Conservation (phyloP, 306 rosid species). For the Cicer cuneatum region DNA sequence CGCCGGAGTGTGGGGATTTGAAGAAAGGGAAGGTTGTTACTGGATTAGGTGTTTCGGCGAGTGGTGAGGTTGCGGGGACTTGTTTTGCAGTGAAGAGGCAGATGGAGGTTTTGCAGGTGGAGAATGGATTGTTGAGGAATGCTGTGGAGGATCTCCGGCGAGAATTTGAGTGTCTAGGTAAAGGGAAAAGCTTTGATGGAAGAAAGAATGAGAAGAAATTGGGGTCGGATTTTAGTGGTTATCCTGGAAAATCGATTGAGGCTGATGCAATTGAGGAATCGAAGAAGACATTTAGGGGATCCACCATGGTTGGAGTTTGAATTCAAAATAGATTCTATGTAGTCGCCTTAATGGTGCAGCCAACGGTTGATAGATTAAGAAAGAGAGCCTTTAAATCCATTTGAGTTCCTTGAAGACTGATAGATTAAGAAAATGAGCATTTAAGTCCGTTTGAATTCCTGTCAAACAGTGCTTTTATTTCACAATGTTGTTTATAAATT, state of each 20-base stretch:
- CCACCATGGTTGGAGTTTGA: constrained; percentile 20
- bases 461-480: background rate
- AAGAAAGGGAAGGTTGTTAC: constrained; percentile 34
- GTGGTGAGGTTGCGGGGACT: constrained; percentile 64
- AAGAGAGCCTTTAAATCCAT: no score
- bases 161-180: constrained; percentile 51
- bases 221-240: constrained; percentile 47
- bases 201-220: constrained; percentile 55
- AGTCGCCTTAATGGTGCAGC: background rate
- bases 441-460: background rate
- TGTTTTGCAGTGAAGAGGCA: constrained; percentile 68
- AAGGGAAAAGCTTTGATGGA: constrained; percentile 48
- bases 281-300: constrained; percentile 61
- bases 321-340: background rate
- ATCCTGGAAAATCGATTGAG: constrained; percentile 45
- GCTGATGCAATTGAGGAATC: constrained; percentile 55
- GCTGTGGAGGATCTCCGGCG: constrained; percentile 84
- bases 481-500: constrained; percentile 20
- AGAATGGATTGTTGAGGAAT: constrained; percentile 71
- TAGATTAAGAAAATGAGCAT: background rate
- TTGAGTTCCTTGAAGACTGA: background rate
- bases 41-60: constrained; percentile 30
- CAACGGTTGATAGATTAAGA: no score
- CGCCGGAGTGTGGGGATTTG: constrained; percentile 57
- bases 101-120: constrained; percentile 65